Conservation (phyloP, 352 stramenopile genomes). For the Globisporangium megalacanthum region DNA sequence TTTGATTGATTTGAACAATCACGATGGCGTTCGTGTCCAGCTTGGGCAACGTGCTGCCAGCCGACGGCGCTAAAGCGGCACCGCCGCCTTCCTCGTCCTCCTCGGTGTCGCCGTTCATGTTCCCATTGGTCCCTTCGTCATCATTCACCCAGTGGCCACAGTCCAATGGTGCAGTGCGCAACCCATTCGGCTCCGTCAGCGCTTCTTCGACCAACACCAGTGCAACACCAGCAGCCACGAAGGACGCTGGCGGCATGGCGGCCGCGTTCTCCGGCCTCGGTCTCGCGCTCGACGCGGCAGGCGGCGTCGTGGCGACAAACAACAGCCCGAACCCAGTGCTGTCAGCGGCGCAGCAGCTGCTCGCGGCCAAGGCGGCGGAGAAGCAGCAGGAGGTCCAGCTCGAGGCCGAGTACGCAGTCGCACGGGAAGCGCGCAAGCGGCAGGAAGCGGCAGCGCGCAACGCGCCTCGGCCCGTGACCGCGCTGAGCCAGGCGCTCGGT, state of each 20-base stretch:
- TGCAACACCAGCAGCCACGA: not conserved
- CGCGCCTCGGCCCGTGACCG: slow-evolving; percentile 27
- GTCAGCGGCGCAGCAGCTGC: slow-evolving; percentile 44
- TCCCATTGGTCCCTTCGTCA: not conserved
- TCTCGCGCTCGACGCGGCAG: slow-evolving; percentile 31
- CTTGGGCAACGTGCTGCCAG: slow-evolving; percentile 25
- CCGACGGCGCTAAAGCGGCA: slow-evolving; percentile 1
- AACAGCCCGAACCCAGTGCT: not conserved
- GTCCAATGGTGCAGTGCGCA: slow-evolving; percentile 9
- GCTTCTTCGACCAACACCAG: not conserved
- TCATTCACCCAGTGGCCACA: slow-evolving; percentile 15
- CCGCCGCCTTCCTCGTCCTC: not conserved
- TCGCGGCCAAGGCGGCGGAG: slow-evolving; percentile 42
- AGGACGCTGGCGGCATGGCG: slow-evolving; percentile 28
- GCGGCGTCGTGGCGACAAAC: slow-evolving; percentile 13
- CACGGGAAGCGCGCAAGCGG: slow-evolving; percentile 20
- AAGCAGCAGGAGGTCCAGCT: slow-evolving; percentile 25
- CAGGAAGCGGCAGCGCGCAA: slow-evolving; percentile 22
- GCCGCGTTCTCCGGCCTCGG: slow-evolving; percentile 52
- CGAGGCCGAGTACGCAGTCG: slow-evolving; percentile 15
- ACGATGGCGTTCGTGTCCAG: slow-evolving; percentile 33
- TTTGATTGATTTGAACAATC: not conserved
- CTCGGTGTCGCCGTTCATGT: not conserved
- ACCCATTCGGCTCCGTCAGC: slow-evolving; percentile 17
- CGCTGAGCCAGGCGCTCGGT: slow-evolving; percentile 55